phyloP scores from a whole-genome alignment of 2,329 filamentous ascomycete species.

The Lasiodiplodia gonubiensis region DNA sequence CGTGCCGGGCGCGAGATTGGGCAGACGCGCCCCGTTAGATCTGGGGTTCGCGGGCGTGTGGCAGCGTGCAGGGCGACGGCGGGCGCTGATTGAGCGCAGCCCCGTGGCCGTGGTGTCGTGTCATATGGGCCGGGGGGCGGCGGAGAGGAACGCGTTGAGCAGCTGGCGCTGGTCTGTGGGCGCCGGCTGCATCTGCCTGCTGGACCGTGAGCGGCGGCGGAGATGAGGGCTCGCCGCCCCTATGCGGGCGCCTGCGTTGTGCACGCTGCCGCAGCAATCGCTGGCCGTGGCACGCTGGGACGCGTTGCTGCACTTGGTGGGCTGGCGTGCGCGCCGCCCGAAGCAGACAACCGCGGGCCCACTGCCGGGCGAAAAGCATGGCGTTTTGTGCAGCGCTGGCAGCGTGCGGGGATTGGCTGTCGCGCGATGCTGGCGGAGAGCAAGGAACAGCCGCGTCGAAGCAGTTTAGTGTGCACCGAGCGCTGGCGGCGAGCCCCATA shows the following conservation, averaged over 20 bases:
- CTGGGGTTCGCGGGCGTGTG: constrained; percentile 23
- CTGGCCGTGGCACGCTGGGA: constrained; percentile 25
- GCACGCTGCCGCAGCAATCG: constrained; percentile 2
- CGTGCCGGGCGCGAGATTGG: constrained; percentile 16
- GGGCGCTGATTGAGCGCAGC: constrained; percentile 20
- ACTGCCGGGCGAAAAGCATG: constrained; percentile 27
- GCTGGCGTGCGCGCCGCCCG: constrained; percentile 20
- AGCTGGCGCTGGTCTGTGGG: background rate
- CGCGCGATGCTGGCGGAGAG: constrained; percentile 28
- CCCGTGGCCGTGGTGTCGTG: constrained; percentile 18
- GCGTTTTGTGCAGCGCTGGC: constrained; percentile 26
- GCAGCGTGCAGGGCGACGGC: constrained; percentile 16
- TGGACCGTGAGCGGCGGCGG: constrained; percentile 20
- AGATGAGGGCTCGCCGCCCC: constrained; percentile 22
- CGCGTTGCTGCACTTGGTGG: constrained; percentile 3
- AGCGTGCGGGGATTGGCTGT: constrained; percentile 31
- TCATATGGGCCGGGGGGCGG: constrained; percentile 23
- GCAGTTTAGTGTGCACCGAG: constrained; percentile 28
- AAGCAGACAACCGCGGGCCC: constrained; percentile 20
- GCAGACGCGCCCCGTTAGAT: constrained; percentile 23
- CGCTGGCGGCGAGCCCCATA: constrained; percentile 30
- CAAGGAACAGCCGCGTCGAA: constrained; percentile 29
- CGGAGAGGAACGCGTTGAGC: constrained; percentile 25
- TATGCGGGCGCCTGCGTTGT: constrained; percentile 21
- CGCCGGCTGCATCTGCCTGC: background rate